A percentile compares a stretch with the other conserved stretches of the same genome.
These are phyloP conservation scores for Capsella rubella DNA, from an alignment of 441 rosid genomes.

Conservation along the genomic window DNA sequence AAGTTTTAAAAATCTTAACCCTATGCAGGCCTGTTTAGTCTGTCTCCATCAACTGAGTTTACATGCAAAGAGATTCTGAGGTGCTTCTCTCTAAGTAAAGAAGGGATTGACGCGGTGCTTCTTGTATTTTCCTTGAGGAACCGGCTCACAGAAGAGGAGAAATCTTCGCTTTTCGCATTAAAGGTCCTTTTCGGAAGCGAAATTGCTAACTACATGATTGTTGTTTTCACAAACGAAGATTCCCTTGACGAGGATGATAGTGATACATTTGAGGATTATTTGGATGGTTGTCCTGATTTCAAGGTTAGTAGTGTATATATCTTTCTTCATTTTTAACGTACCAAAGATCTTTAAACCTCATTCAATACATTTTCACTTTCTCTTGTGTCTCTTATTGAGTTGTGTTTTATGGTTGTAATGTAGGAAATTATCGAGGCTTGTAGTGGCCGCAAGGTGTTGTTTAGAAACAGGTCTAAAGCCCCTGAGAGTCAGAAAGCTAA, in stretches of 20 bases:
- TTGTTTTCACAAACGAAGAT: conserved; percentile 23
- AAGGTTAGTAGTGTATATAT: not conserved
- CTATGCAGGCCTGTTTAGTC: conserved; percentile 16
- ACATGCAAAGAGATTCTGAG: not conserved
- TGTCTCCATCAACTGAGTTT: conserved; percentile 6
- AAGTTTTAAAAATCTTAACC: too few relatives aligned
- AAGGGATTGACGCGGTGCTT: conserved; percentile 14
- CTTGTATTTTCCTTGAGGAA: not conserved
- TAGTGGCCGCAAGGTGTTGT: conserved; percentile 1
- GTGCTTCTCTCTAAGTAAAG: not conserved
- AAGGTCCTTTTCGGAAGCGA: conserved; percentile 13
- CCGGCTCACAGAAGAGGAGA: conserved; percentile 12
- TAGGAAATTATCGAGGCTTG: not conserved
- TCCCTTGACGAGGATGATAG: not conserved
- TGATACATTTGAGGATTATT: not conserved
- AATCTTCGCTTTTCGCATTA: not conserved
- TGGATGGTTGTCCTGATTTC: not conserved
- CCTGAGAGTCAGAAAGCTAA: conserved; percentile 17
- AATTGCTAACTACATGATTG: not conserved
- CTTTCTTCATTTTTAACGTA: not conserved
- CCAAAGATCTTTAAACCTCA: not conserved
- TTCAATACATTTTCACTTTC: too few relatives aligned
- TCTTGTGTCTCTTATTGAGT: not conserved
- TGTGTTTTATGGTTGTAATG: too few relatives aligned
- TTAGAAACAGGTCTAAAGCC: not conserved